These are phyloP conservation scores for Biscogniauxia marginata DNA, from an alignment of 2,329 filamentous ascomycete genomes.

Conservation along the genomic window DNA sequence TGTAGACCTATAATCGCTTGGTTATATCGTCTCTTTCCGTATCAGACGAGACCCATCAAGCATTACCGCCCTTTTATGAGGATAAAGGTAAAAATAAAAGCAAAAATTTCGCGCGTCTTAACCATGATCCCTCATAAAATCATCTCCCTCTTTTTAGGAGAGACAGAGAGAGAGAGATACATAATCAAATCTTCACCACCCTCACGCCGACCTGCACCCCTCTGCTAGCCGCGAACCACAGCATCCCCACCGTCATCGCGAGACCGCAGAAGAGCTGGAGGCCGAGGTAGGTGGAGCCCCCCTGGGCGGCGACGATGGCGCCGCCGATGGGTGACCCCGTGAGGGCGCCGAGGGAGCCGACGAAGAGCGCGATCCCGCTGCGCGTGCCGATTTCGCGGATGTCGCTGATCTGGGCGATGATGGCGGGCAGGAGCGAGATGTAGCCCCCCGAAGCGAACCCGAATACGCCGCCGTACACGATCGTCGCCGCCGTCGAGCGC, in stretches of 20 bases:
- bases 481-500: constrained; percentile 49
- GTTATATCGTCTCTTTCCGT: too few species aligned
- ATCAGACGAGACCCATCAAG: too few species aligned
- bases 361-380: constrained; percentile 61
- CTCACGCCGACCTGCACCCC: not conserved
- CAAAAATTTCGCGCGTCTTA: too few species aligned
- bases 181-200: not conserved
- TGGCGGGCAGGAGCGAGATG: constrained; percentile 58
- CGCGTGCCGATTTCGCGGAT: constrained; percentile 68
- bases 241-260: constrained; percentile 33
- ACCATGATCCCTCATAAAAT: too few species aligned
- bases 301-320: constrained; percentile 51
- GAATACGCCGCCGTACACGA: constrained; percentile 61
- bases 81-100: too few species aligned
- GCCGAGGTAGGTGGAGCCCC: constrained; percentile 55
- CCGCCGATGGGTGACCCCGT: constrained; percentile 68
- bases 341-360: constrained; percentile 63
- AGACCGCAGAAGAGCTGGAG: constrained; percentile 66
- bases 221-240: constrained; percentile 18
- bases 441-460: constrained; percentile 66
- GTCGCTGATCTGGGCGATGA: constrained; percentile 70
- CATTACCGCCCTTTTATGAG: too few species aligned
- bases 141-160: too few species aligned
- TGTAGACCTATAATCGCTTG: too few species aligned
- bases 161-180: too few species aligned